phyloP scores from a whole-genome alignment of 352 stramenopile genomes.

The Pythium aquatile region DNA sequence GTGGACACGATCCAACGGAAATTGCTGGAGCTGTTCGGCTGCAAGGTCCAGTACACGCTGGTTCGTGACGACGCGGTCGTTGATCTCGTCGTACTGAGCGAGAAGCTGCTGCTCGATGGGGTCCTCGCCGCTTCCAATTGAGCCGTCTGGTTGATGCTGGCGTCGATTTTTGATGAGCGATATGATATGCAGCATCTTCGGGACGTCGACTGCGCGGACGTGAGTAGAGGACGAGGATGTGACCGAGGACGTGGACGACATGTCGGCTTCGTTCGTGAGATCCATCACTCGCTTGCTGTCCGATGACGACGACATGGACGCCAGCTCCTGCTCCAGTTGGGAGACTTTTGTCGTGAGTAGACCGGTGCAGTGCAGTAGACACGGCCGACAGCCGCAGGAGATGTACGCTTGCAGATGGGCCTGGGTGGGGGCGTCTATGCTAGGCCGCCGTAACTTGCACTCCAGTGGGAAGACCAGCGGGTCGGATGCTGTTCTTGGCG shows the following conservation, averaged over 20 bases:
- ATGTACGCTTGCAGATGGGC: slow-evolving; percentile 10
- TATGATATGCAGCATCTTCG: slow-evolving; percentile 14
- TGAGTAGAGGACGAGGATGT: not conserved
- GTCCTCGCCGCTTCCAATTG: slow-evolving; percentile 18
- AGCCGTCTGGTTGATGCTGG: not conserved
- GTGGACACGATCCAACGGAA: slow-evolving; percentile 27
- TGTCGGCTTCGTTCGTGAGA: not conserved
- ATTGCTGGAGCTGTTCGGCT: slow-evolving; percentile 27
- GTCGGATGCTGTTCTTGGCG: not conserved
- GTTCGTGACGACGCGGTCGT: slow-evolving; percentile 24
- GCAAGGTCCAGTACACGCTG: slow-evolving; percentile 34
- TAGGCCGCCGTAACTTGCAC: not conserved
- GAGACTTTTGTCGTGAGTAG: slow-evolving; percentile 13
- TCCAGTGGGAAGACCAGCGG: not conserved
- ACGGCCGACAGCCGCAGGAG: slow-evolving; percentile 21
- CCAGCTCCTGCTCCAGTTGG: slow-evolving; percentile 7
- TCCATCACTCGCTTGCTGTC: slow-evolving; percentile 5
- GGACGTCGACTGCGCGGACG: not conserved
- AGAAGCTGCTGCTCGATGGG: slow-evolving; percentile 21
- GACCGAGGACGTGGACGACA: not conserved
- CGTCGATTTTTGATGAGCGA: slow-evolving; percentile 17
- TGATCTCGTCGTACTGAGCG: slow-evolving; percentile 20
- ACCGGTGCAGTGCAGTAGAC: slow-evolving; percentile 24
- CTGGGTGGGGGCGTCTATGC: not conserved
- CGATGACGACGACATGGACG: not conserved